Percentiles rank a stretch among this genome's conserved stretches.
These are phyloP conservation scores for Blastobotrys ciferrii DNA, from an alignment of 1,139 yeast genomes.

Conservation along the genomic window DNA sequence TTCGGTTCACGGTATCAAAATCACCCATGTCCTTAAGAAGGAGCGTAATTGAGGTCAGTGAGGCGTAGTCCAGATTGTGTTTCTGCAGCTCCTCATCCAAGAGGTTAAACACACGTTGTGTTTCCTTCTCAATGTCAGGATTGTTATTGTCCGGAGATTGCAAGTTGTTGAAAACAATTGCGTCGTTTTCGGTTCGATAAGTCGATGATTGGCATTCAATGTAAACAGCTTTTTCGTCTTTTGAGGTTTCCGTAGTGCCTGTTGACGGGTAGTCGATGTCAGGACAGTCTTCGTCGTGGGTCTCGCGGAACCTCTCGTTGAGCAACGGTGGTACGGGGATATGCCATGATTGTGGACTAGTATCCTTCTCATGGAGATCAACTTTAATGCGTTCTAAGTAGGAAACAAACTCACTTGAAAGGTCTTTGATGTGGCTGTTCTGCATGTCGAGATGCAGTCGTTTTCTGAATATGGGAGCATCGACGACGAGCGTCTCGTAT, in stretches of 20 bases:
- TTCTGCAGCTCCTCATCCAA: conserved; percentile 13
- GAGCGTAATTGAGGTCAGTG: conserved; percentile 34
- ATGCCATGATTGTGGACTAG: conserved; percentile 21
- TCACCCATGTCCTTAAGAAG: conserved; percentile 61
- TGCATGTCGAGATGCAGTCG: conserved; percentile 51
- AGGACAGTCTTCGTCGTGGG: not conserved
- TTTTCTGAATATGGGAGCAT: conserved; percentile 76
- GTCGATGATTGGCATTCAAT: not conserved
- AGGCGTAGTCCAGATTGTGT: conserved; percentile 14
- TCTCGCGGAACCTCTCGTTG: conserved; percentile 44
- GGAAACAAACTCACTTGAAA: conserved; percentile 61
- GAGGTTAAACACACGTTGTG: conserved; percentile 18
- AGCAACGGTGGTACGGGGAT: conserved; percentile 49
- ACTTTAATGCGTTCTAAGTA: conserved; percentile 49
- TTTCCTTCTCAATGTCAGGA: conserved; percentile 20
- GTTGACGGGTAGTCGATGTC: no score
- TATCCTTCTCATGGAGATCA: conserved; percentile 40
- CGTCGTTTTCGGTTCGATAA: conserved; percentile 3
- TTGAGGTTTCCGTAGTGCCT: no score
- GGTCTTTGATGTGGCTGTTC: conserved; percentile 45
- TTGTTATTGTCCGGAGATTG: not conserved
- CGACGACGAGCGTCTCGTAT: conserved; percentile 87
- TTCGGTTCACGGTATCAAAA: conserved; percentile 58
- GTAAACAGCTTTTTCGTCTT: no score
- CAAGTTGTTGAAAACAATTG: not conserved